Percentiles rank a stretch among this genome's conserved stretches.
These are phyloP conservation scores for Fusarium sarcochroum DNA, from an alignment of 2,329 filamentous ascomycete genomes.

Conservation along the genomic window DNA sequence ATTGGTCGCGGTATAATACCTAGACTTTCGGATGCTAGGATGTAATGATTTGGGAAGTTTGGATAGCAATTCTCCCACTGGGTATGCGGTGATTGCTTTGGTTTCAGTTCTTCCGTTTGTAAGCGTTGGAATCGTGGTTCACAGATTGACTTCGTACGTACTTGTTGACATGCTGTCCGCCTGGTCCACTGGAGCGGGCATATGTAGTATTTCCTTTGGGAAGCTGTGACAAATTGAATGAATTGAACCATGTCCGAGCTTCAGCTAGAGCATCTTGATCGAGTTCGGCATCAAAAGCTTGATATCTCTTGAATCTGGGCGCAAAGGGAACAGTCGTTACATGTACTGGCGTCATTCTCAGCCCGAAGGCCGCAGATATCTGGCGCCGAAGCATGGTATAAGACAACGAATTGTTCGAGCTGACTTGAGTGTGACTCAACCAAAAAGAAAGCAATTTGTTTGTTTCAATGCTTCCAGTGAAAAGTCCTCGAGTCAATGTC, in stretches of 20 bases:
- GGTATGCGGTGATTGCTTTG: slow-evolving; percentile 69
- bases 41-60: slow-evolving; percentile 65
- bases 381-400: slow-evolving; percentile 35
- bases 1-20: slow-evolving; percentile 66
- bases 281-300: slow-evolving; percentile 64
- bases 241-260: slow-evolving; percentile 65
- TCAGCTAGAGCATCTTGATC: slow-evolving; percentile 65
- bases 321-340: slow-evolving; percentile 14
- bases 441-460: neutral
- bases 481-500: slow-evolving; percentile 5
- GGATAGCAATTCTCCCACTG: slow-evolving; percentile 61
- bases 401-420: neutral
- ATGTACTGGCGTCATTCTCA: neutral
- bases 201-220: slow-evolving; percentile 68
- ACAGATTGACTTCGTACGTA: slow-evolving; percentile 56
- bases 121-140: slow-evolving; percentile 58
- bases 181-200: slow-evolving; percentile 72
- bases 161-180: slow-evolving; percentile 75
- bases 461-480: neutral
- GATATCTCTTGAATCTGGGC: slow-evolving; percentile 55
- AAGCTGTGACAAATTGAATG: slow-evolving; percentile 60
- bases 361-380: slow-evolving; percentile 3
- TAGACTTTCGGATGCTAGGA: slow-evolving; percentile 62
- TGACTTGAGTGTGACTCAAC: neutral
- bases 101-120: slow-evolving; percentile 68